Evolutionary conservation across 176 grass and related monocot genomes (phyloP).

Genomic region (Eragrostis curvula): DNA sequence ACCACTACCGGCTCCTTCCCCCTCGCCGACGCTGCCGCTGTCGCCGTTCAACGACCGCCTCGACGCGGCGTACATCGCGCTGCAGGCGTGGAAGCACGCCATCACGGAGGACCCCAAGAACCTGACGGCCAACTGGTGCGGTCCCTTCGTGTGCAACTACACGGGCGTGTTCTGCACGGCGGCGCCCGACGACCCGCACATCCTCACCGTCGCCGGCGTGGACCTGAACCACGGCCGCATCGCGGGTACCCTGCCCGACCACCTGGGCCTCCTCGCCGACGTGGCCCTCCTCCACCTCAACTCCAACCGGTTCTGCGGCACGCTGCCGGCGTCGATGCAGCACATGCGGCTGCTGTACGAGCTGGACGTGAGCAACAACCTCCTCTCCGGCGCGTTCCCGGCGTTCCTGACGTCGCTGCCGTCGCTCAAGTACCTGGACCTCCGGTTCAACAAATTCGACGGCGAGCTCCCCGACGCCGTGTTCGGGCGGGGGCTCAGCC

Average conservation of each 20-base stretch:
- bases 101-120: constrained; percentile 79
- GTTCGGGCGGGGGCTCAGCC: constrained; percentile 58
- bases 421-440: constrained; percentile 74
- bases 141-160: constrained; percentile 83
- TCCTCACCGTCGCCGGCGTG: constrained; percentile 75
- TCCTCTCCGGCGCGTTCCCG: constrained; percentile 68
- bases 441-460: constrained; percentile 74
- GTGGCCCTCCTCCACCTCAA: constrained; percentile 80
- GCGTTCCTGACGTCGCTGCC: constrained; percentile 63
- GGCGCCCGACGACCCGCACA: constrained; percentile 67
- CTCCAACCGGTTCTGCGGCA: constrained; percentile 70
- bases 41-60: constrained; percentile 81
- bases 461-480: constrained; percentile 63
- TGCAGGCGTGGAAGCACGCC: constrained; percentile 83
- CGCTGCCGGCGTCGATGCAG: constrained; percentile 54
- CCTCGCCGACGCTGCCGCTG: constrained; percentile 47
- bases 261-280: constrained; percentile 74
- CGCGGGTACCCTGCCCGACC: constrained; percentile 52
- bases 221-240: constrained; percentile 76
- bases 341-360: constrained; percentile 77
- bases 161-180: constrained; percentile 78
- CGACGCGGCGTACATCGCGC: constrained; percentile 67
- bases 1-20: constrained; percentile 45
- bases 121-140: constrained; percentile 74
- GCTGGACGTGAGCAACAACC: constrained; percentile 87